Evolutionary conservation across 1,284 basidiomycete genomes (phyloP).

Genomic region (Ceratobasidium sp.): DNA sequence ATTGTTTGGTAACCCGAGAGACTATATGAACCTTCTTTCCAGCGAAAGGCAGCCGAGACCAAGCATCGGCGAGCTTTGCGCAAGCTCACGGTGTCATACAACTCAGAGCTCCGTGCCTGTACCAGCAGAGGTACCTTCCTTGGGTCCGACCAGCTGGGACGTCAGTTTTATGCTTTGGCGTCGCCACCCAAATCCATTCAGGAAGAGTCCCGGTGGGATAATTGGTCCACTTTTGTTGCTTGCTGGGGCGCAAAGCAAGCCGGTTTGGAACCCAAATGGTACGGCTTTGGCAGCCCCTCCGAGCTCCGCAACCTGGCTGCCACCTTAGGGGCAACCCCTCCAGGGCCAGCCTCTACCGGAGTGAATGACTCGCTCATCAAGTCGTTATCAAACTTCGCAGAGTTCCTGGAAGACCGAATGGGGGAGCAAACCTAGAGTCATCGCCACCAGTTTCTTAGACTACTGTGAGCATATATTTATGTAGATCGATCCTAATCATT

Average conservation of each 20-base stretch:
- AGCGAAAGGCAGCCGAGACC: conserved; percentile 28
- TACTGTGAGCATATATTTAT: conserved; percentile 1
- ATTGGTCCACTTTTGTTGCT: conserved; percentile 39
- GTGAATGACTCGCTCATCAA: conserved; percentile 14
- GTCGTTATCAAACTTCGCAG: conserved; percentile 11
- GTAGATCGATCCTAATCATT: conserved; percentile 3
- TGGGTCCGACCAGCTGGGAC: conserved; percentile 20
- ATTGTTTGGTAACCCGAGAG: neutral
- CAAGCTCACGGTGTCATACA: conserved; percentile 22
- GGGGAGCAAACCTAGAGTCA: neutral
- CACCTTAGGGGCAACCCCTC: neutral
- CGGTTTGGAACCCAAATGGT: conserved; percentile 12
- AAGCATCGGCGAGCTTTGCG: conserved; percentile 24
- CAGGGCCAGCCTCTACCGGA: neutral
- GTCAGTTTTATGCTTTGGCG: conserved; percentile 18
- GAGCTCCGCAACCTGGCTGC: conserved; percentile 16
- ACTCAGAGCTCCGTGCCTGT: conserved; percentile 25
- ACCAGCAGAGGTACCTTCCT: conserved; percentile 34
- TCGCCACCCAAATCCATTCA: conserved; percentile 15
- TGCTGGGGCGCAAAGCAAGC: conserved; percentile 30
- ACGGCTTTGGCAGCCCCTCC: conserved; percentile 28
- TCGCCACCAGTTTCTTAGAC: neutral
- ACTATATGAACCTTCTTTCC: neutral
- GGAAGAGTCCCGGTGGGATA: conserved; percentile 23
- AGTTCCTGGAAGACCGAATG: conserved; percentile 32